Conservation (phyloP, 1,139 yeast genomes). For the Taphrina deformans region DNA sequence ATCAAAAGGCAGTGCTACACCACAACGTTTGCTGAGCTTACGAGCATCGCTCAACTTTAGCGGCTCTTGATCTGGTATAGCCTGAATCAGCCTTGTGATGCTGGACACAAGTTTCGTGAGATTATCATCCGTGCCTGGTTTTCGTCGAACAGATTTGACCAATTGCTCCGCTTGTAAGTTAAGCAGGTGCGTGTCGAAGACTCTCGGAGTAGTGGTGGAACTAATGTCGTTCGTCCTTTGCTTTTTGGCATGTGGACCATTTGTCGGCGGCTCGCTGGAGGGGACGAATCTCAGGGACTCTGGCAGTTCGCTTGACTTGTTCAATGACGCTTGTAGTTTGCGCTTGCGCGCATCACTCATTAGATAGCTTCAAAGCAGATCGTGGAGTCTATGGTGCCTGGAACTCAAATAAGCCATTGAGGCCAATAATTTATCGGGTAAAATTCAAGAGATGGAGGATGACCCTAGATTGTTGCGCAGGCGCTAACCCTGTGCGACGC, state of each 20-base stretch:
- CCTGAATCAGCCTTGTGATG: neutral
- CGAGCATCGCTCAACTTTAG: conserved; percentile 3
- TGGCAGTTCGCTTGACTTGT: conserved; percentile 17
- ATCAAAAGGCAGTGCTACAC: neutral
- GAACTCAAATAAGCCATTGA: neutral
- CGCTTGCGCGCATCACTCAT: conserved; percentile 31
- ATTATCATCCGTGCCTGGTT: neutral
- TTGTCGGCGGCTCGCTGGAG: conserved; percentile 9
- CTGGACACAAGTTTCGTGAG: conserved; percentile 7
- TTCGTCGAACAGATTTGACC: neutral
- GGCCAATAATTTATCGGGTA: neutral
- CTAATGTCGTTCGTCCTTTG: neutral
- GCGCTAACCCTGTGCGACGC: neutral
- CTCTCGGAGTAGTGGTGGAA: neutral
- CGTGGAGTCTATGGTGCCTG: neutral
- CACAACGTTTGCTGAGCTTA: neutral
- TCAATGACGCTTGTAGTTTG: conserved; percentile 15
- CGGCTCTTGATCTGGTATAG: neutral
- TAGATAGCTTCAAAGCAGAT: neutral
- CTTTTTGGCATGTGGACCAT: conserved; percentile 28
- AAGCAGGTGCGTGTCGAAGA: conserved; percentile 1
- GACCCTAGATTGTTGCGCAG: neutral
- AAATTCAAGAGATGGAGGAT: neutral
- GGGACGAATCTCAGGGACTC: conserved; percentile 22
- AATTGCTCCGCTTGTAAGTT: conserved; percentile 18